Conservation (phyloP, 495 filamentous ascomycete species). For the Hyaloscypha variabilis region DNA sequence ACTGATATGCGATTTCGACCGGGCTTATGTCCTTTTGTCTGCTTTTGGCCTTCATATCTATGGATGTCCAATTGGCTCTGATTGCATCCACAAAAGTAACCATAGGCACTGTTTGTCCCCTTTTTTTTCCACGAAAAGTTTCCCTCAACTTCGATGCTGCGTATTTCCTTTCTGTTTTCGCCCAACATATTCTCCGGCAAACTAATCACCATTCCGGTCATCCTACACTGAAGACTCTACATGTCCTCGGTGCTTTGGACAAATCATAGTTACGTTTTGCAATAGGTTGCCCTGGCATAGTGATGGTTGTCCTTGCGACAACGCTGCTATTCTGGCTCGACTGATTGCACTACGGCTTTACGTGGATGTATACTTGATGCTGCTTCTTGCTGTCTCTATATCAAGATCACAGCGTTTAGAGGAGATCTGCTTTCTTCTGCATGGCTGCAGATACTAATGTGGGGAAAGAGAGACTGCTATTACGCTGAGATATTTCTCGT, state of each 20-base stretch:
- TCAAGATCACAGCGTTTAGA: conserved; percentile 1
- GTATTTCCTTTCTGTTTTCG: conserved; percentile 32
- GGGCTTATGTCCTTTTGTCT: conserved; percentile 30
- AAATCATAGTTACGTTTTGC: conserved; percentile 63
- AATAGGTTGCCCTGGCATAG: conserved; percentile 29
- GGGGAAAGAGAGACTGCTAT: conserved; percentile 22
- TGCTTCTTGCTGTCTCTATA: conserved; percentile 17
- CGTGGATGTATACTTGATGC: conserved; percentile 23
- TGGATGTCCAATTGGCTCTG: conserved; percentile 32
- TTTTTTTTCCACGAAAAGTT: conserved; percentile 29
- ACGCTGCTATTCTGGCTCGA: conserved; percentile 23
- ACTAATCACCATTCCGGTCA: conserved; percentile 57
- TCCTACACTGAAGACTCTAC: conserved; percentile 59
- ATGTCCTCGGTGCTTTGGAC: conserved; percentile 55
- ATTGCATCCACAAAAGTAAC: conserved; percentile 35
- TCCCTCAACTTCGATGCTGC: conserved; percentile 37
- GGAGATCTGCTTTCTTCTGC: conserved; percentile 27
- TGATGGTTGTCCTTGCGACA: conserved; percentile 18
- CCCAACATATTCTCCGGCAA: conserved; percentile 56
- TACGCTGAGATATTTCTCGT: conserved; percentile 27
- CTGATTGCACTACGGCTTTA: conserved; percentile 23
- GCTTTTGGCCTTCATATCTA: conserved; percentile 35
- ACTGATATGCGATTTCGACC: conserved; percentile 32
- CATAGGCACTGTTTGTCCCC: conserved; percentile 36
- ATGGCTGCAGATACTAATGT: conserved; percentile 22